Evolutionary conservation across 164 flowering plant species (phyloP).

Genomic region (Houttuynia cordata): DNA sequence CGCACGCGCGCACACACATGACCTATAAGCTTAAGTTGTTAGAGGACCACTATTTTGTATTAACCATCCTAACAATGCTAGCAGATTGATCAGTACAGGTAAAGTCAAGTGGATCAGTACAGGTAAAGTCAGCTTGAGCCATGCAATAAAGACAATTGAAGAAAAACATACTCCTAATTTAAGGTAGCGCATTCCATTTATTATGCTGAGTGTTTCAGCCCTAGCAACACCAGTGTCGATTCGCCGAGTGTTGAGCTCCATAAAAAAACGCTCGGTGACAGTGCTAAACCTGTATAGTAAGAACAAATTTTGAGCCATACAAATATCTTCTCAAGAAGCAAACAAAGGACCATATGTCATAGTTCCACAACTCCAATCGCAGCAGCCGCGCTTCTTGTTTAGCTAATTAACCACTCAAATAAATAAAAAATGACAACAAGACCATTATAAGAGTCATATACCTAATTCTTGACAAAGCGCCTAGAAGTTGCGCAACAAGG

Average conservation of each 20-base stretch:
- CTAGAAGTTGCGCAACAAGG: conserved; percentile 90
- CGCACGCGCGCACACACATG: too few relatives aligned
- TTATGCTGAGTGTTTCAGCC: conserved; percentile 95
- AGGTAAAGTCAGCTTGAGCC: too few relatives aligned
- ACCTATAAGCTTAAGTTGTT: too few relatives aligned
- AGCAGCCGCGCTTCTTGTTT: background rate
- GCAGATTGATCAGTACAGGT: too few relatives aligned
- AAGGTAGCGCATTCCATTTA: conserved; percentile 98
- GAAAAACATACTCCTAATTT: conserved; percentile 78
- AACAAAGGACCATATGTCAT: background rate
- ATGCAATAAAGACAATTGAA: too few relatives aligned
- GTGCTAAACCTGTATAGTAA: conserved; percentile 70
- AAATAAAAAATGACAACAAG: background rate
- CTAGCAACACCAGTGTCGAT: conserved; percentile 76
- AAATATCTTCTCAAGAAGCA: too few relatives aligned
- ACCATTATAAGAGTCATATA: conserved; percentile 10
- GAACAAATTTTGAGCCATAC: background rate
- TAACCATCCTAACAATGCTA: too few relatives aligned
- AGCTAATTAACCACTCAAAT: background rate
- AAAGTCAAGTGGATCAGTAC: too few relatives aligned
- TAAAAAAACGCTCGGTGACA: conserved; percentile 95
- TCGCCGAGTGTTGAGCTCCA: conserved; percentile 89
- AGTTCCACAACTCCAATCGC: background rate
- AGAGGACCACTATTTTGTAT: too few relatives aligned
- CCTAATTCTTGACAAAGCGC: conserved; percentile 98